Evolutionary conservation across 108 stramenopile genomes (phyloP), one percentile per base, ranked within the genome.

Genomic region (Fistulifera pelliculosa): DNA sequence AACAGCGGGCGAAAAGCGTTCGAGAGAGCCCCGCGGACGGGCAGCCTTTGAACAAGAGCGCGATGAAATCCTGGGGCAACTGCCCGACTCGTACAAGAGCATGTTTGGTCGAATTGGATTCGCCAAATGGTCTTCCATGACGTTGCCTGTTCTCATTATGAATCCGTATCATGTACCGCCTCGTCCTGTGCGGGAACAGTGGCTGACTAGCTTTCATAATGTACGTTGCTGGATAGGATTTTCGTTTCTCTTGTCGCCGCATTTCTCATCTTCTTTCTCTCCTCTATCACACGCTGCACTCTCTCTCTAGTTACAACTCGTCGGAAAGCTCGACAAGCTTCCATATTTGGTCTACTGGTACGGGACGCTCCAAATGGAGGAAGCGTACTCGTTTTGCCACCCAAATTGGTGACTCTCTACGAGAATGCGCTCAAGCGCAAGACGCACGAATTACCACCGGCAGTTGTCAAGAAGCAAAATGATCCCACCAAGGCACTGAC

Each of bases 181-280:
- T 11, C 77, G 81, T 10, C 64, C 60, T 24, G 70, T 82, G 19
- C 58, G 89, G 25, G 66, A 77, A 14, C 65, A 61, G 58, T 90
- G 89, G 89, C 58, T 80, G 53, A 55, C 70, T 1, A 84, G 83
- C 81, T 84, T 70, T 73, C 52, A 80, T 14, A 85, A 84, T 47
- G 89, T 90, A 74, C 65, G 88, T 17, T 26, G 7, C 15, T 26
- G 21, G 6, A 23, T 25, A 3, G 2, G 4, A 25, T 18, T 23
- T 51, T 23, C 50, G 5, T n/a, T 51, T 27, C 22, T 11, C n/a
- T n/a, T n/a, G n/a, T n/a, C n/a, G n/a, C n/a, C n/a, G n/a, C n/a
- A n/a, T n/a, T n/a, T n/a, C n/a, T n/a, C n/a, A n/a, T n/a, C n/a
- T n/a, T n/a, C n/a, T n/a, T n/a, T n/a, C 11, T 23, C 23, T 23